Base-by-base conservation (phyloP, 441 rosid species). In the Melastoma candidum region DNA sequence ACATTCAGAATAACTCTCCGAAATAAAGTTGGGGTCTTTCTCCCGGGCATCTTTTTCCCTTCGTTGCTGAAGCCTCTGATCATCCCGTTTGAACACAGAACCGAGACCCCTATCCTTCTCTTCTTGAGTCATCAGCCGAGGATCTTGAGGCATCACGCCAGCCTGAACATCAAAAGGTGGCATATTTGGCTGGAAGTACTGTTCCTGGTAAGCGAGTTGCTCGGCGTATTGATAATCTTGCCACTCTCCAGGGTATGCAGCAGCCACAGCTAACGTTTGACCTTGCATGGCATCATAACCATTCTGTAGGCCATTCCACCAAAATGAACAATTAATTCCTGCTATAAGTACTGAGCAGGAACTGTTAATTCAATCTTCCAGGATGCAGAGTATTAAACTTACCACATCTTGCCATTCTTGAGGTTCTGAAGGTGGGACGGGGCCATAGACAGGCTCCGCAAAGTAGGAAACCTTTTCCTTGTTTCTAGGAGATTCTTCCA, bases 31-130 rank as follows among this genome's bases (percentile, higher is more conserved):
- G 0, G 96, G 98, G 73, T 92, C 98, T 64, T 83, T 92, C 67
- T 92, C 98, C 22, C 98, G 76, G 41, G 95, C 78, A 69, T 92
- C 98, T 61, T 69, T 87, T 70, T 87, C 98, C 62, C 90, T 74
- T 78, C 83, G 54, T 63, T 92, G 98, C 66, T 73, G 98, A 74
- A 92, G 94, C 79, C 98, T 77, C 69, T 82, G 75, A 73, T 92
- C 96, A 57, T 92, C 98, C 51, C 96, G 83, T 85, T 92, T 92
- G 73, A 92, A 92, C 50, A 92, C 98, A 10, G 98, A 92, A 36
- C 98, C 98, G 52, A 92, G 74, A 57, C 98, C 98, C 22, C 98
- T 75, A 61, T 92, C 98, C 73, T 92, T 92, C 82, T 87, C 94
- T 74, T 92, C 98, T 66, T 92, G 96, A 47, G 95, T 83, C 98